Percentiles rank a stretch among this genome's conserved stretches.
These are phyloP conservation scores for Syzygium aqueum DNA, from an alignment of 345 rosid genomes.

Conservation along the genomic window DNA sequence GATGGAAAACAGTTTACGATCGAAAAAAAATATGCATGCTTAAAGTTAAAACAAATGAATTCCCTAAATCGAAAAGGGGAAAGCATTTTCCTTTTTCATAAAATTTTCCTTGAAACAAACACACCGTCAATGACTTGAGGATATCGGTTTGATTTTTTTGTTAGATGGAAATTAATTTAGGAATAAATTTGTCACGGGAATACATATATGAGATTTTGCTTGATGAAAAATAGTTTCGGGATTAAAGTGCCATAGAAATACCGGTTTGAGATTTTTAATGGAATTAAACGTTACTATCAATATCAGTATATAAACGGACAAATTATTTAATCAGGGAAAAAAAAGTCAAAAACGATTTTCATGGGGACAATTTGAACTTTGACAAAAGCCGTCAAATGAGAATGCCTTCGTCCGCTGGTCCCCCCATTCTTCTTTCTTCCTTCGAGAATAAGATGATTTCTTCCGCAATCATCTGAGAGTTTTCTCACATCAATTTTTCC, in stretches of 20 bases:
- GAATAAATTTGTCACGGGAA: background rate
- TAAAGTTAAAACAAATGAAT: background rate
- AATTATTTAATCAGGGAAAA: background rate
- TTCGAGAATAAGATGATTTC: background rate
- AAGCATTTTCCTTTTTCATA: background rate
- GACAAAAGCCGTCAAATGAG: background rate
- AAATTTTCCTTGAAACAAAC: accelerated
- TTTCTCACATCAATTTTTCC: background rate
- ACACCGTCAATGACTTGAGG: background rate
- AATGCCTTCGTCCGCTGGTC: background rate
- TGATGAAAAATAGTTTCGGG: accelerated
- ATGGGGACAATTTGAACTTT: background rate
- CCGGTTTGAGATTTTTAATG: background rate
- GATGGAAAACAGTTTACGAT: background rate
- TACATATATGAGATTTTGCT: accelerated
- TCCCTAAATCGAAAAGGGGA: background rate
- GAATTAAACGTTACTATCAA: background rate
- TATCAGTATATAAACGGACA: background rate
- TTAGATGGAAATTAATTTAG: background rate
- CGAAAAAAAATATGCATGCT: background rate
- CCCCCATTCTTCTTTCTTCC: background rate
- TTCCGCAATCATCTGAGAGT: background rate
- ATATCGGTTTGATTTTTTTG: accelerated
- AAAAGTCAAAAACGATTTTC: background rate
- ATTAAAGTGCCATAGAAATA: background rate